Conservation (phyloP, 73 alveolate genomes). For the Blepharisma japonicum region DNA sequence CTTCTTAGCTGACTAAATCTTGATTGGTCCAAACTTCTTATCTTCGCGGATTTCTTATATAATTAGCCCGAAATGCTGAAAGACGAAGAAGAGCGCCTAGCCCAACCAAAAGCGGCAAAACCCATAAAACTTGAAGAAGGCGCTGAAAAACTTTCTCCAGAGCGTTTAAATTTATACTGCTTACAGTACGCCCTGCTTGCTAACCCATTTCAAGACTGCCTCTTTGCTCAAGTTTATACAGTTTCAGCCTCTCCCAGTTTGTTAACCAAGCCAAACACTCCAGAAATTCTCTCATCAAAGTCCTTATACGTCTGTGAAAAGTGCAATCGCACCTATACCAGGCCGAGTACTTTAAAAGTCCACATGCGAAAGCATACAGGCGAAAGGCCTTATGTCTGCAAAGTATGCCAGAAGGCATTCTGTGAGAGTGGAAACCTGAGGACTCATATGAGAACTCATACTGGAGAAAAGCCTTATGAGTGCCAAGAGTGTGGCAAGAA, state of each 20-base stretch:
- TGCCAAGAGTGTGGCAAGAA: conserved; percentile 87
- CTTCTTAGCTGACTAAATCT: too few species aligned
- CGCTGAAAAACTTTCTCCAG: too few species aligned
- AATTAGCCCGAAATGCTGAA: too few species aligned
- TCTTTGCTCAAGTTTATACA: background rate
- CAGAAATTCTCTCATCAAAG: background rate
- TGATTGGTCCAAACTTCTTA: too few species aligned
- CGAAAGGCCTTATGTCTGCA: conserved; percentile 84
- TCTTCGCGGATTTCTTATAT: too few species aligned
- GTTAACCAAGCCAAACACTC: background rate
- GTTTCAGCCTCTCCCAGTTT: background rate
- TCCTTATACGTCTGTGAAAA: background rate
- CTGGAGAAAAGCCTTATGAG: conserved; percentile 94
- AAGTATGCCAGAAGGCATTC: conserved; percentile 68
- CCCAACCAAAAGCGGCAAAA: too few species aligned
- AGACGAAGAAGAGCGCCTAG: too few species aligned
- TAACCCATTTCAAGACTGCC: too few species aligned
- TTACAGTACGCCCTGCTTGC: too few species aligned
- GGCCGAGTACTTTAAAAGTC: conserved; percentile 53
- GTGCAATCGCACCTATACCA: background rate
- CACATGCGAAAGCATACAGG: conserved; percentile 91
- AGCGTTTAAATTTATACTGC: too few species aligned
- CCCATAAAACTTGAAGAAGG: too few species aligned
- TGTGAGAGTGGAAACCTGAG: conserved; percentile 58
- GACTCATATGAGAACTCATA: conserved; percentile 72